Evolutionary conservation across 2,329 filamentous ascomycete genomes (phyloP), one percentile per base, ranked within the genome.

Genomic region (Colletotrichum destructivum): DNA sequence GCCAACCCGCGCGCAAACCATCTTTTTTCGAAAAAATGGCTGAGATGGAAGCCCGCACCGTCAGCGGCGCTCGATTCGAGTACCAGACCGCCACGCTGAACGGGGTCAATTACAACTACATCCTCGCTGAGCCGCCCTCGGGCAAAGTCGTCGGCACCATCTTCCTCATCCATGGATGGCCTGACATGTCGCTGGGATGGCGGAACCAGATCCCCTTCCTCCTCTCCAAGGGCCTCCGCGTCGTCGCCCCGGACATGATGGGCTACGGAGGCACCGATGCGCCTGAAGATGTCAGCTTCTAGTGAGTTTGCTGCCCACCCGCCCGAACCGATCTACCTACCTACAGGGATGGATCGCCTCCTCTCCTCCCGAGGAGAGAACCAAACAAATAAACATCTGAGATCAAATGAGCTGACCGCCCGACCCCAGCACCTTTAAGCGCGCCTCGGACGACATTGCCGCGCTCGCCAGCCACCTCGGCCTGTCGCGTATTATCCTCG

Each of bases 131-230:
- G 68, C 86, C 88, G 1, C 62, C 75, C 69, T 75, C 77, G 16
- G 77, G 79, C 47, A 35, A 56, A 13, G 79, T 79, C 12, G 74
- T 78, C 42, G 82, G 80, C 57, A 87, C 85, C 5, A 80, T 86
- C 49, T 80, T 88, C 66, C 75, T 77, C 69, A 66, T 91, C 76
- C 90, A 93, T 80, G 93, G 93, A 74, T 94, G 90, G 83, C 93
- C 93, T 2, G 93, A 95, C 80, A 81, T 94, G 11, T 88, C 89
- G 3, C 88, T 93, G 76, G 93, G 90, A 77, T 96, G 94, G 94
- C 89, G 93, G 66, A 91, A 93, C 81, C 94, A 96, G 80, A 92
- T 96, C 69, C 93, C 94, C 0, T 80, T 88, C 73, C 86, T 96
- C 12, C 78, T 91, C 7, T 85, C 89, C 11, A 84, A 93, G 67